Base-by-base conservation (phyloP, 805 yeast species). In the Scheffersomyces spartinae region DNA sequence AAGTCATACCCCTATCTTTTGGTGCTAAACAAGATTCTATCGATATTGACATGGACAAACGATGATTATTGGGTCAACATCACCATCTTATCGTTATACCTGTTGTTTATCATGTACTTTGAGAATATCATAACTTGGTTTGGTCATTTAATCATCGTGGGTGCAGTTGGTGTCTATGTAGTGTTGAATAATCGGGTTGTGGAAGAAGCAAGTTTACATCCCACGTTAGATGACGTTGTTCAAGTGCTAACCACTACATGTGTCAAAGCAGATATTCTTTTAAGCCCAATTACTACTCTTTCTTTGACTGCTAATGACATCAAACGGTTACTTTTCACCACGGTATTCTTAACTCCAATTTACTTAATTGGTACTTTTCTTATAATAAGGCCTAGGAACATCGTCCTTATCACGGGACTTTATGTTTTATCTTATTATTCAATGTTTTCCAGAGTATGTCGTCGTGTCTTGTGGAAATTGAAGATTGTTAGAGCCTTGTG, bases 21-120 rank as follows among this genome's bases (percentile, higher is more conserved):
- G 20, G 68, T 80, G 1, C 71, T 75, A 7, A 84, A 86, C 47
- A 72, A 74, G 36, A 34, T 70, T 2, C 59, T 85, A 28, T 74
- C 82, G 21, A 62, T 85, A 20, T 49, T 82, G 18, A 86, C 97
- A 0, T 88, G 98, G 98, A 81, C 96, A 3, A 74, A 75, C 34
- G 86, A 80, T 18, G 91, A 83, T 46, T 61, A 68, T 17, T 84
- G 88, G 83, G 53, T 76, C 29, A 73, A 84, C 40, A 56, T 80
- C 11, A 61, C 84, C 15, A 40, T 78, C 23, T 65, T 79, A 13
- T 55, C 71, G 2, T 39, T 59, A 8, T 75, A 69, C 47, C 56
- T 72, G 2, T 52, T 78, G 4, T 43, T 67, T 4, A 80, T 83
- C 12, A 51, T 79, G n/a, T 82, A 85, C 52, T 82, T 81, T 45